Conservation (phyloP, 148 eudicot genomes). For the Rhododendron henanense region DNA sequence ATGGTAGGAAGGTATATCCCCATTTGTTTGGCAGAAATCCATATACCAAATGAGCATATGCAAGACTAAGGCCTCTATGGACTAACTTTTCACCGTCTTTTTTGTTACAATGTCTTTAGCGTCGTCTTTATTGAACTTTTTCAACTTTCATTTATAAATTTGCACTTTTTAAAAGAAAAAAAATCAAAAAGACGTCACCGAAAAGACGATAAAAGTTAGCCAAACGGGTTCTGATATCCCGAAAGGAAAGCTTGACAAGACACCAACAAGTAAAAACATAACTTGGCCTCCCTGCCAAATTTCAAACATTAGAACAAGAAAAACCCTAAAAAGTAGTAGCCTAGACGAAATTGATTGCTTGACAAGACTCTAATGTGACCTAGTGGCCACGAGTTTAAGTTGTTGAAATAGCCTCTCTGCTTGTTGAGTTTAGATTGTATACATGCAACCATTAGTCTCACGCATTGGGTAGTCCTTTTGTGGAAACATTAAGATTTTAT, state of each 20-base stretch:
- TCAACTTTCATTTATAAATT: too few species aligned
- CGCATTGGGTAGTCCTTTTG: background rate
- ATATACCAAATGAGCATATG: background rate
- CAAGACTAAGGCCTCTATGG: background rate
- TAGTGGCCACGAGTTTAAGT: background rate
- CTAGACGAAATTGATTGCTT: background rate
- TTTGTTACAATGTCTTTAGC: too few species aligned
- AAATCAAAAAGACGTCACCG: too few species aligned
- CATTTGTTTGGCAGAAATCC: background rate
- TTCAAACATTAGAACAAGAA: background rate
- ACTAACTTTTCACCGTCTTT: too few species aligned
- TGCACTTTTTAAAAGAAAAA: too few species aligned
- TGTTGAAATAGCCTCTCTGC: background rate
- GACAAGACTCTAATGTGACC: background rate
- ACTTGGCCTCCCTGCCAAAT: background rate
- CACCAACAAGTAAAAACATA: background rate
- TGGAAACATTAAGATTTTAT: background rate
- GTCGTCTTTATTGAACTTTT: too few species aligned
- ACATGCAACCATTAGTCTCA: background rate
- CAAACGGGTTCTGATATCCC: background rate
- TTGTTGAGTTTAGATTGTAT: background rate
- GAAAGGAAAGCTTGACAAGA: background rate
- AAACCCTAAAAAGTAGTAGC: background rate
- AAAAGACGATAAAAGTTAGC: background rate
- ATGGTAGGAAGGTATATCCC: background rate